Percentiles rank a stretch among this genome's conserved stretches.
These are phyloP conservation scores for Nematodospora anomalae DNA, from an alignment of 1,139 yeast species.

Conservation along the genomic window DNA sequence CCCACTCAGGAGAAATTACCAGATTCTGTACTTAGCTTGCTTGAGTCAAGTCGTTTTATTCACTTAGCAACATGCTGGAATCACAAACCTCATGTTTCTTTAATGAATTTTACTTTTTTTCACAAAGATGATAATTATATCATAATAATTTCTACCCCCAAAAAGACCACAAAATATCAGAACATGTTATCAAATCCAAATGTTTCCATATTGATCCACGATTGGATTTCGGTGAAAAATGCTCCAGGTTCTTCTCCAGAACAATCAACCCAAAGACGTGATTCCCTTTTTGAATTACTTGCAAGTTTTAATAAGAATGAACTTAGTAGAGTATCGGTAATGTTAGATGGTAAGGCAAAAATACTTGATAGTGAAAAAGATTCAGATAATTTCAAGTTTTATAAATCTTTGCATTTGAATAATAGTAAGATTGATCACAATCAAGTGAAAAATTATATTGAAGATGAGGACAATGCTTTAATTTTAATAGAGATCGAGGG, in stretches of 20 bases:
- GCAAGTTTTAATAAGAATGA: slow-evolving; percentile 75
- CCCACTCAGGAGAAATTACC: slow-evolving; percentile 41
- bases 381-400: slow-evolving; percentile 51
- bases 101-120: slow-evolving; percentile 82
- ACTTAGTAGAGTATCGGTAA: slow-evolving; percentile 73
- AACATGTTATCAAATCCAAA: slow-evolving; percentile 68
- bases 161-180: slow-evolving; percentile 65
- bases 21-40: slow-evolving; percentile 51
- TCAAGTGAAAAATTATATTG: slow-evolving; percentile 53
- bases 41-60: slow-evolving; percentile 63
- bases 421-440: slow-evolving; percentile 68
- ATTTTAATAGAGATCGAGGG: slow-evolving; percentile 61
- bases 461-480: slow-evolving; percentile 61
- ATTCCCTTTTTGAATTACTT: slow-evolving; percentile 59
- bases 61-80: slow-evolving; percentile 78
- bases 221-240: slow-evolving; percentile 68
- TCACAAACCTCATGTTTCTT: slow-evolving; percentile 75
- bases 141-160: slow-evolving; percentile 69
- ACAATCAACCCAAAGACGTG: slow-evolving; percentile 29
- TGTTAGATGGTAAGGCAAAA: slow-evolving; percentile 69
- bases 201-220: slow-evolving; percentile 81
- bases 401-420: slow-evolving; percentile 58
- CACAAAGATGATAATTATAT: slow-evolving; percentile 40
- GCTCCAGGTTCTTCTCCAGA: slow-evolving; percentile 19
- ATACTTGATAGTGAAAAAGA: slow-evolving; percentile 42